Evolutionary conservation across 768 basidiomycete genomes (phyloP).

Genomic region (Baorangia bicolor): DNA sequence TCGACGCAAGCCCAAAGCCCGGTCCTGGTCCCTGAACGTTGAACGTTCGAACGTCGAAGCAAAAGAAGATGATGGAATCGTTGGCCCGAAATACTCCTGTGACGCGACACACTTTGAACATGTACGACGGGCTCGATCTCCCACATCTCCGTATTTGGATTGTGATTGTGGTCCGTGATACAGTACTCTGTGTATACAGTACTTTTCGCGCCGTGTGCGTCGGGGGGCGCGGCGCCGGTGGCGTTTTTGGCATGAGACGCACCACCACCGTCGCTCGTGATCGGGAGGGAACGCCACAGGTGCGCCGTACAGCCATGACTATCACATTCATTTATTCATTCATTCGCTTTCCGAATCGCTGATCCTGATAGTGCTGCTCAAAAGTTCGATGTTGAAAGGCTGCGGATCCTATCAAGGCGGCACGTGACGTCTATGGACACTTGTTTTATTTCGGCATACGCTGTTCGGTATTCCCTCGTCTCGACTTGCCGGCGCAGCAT

Average conservation of each 20-base stretch:
- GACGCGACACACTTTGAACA: neutral
- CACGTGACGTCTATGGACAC: too few species aligned
- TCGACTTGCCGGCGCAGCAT: too few species aligned
- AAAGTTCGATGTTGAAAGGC: neutral
- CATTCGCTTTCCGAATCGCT: neutral
- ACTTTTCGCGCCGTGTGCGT: neutral
- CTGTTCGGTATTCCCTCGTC: too few species aligned
- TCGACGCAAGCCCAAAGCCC: neutral
- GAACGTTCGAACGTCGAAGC: neutral
- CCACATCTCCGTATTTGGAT: neutral
- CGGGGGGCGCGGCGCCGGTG: neutral
- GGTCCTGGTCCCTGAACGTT: neutral
- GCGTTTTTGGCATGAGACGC: slow-evolving; percentile 1
- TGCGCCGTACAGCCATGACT: neutral
- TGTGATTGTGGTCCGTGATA: neutral
- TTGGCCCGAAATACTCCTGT: neutral
- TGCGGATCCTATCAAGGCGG: too few species aligned
- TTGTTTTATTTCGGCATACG: too few species aligned
- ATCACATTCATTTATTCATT: neutral
- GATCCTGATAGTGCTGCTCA: neutral
- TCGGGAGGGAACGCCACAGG: neutral
- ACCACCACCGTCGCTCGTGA: neutral
- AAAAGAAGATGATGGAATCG: neutral
- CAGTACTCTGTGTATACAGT: neutral
- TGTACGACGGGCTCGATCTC: neutral